Evolutionary conservation across 805 yeast genomes (phyloP).

Genomic region (Metschnikowia colocasiae): DNA sequence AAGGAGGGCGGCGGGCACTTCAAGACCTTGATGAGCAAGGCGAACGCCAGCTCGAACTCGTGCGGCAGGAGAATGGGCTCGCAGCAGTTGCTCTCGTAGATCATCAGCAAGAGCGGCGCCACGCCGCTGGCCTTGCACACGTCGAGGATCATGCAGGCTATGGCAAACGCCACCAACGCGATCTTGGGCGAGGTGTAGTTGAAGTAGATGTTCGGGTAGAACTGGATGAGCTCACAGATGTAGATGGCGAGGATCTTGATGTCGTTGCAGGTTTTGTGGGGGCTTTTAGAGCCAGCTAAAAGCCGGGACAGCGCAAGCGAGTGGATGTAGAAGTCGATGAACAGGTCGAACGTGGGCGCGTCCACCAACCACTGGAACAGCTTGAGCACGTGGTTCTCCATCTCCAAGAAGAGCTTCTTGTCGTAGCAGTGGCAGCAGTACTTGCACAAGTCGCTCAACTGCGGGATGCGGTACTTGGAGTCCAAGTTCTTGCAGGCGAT

Average conservation of each 20-base stretch:
- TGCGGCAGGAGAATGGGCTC: slow-evolving; percentile 8
- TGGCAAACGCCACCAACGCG: slow-evolving; percentile 43
- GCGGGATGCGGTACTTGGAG: slow-evolving; percentile 55
- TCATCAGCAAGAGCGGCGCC: slow-evolving; percentile 16
- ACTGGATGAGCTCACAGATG: slow-evolving; percentile 63
- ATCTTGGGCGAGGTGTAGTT: slow-evolving; percentile 51
- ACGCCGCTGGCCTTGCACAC: slow-evolving; percentile 22
- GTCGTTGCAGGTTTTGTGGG: slow-evolving; percentile 34
- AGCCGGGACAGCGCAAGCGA: slow-evolving; percentile 24
- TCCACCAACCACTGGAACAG: slow-evolving; percentile 63
- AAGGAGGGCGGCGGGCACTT: slow-evolving; percentile 46
- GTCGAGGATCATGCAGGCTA: slow-evolving; percentile 36
- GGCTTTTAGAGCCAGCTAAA: slow-evolving; percentile 28
- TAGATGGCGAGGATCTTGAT: slow-evolving; percentile 56
- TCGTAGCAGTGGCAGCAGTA: slow-evolving; percentile 59
- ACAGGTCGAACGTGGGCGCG: slow-evolving; percentile 59
- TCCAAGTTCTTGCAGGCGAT: slow-evolving; percentile 47
- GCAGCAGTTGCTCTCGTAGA: slow-evolving; percentile 11
- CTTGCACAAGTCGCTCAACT: slow-evolving; percentile 47
- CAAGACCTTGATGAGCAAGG: slow-evolving; percentile 33
- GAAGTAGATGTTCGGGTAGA: slow-evolving; percentile 56
- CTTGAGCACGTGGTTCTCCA: slow-evolving; percentile 66
- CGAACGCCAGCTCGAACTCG: slow-evolving; percentile 15
- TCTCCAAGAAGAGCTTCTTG: slow-evolving; percentile 54
- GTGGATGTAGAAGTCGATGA: slow-evolving; percentile 54